These are phyloP conservation scores for Coleophoma cylindrospora DNA, from an alignment of 2,329 filamentous ascomycete species.

Conservation along the genomic window DNA sequence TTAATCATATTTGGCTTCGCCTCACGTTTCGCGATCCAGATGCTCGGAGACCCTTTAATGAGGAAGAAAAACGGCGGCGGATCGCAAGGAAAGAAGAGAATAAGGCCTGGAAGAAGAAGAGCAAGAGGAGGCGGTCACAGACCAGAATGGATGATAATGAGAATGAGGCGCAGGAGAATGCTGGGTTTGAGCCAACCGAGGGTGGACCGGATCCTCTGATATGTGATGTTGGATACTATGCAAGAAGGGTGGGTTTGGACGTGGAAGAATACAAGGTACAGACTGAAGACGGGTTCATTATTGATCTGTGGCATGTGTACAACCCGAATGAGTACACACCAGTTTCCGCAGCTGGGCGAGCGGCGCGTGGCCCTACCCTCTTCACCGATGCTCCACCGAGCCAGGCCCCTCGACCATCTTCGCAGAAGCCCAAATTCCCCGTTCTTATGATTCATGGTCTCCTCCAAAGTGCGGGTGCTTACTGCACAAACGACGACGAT, in stretches of 20 bases:
- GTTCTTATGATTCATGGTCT: constrained; percentile 85
- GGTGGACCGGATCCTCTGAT: constrained; percentile 74
- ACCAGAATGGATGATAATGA: constrained; percentile 25
- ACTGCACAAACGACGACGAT: constrained; percentile 84
- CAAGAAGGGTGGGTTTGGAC: constrained; percentile 79
- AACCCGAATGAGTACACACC: constrained; percentile 70
- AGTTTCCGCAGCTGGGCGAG: constrained; percentile 40
- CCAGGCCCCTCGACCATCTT: constrained; percentile 29
- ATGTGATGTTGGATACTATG: constrained; percentile 82
- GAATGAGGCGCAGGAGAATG: constrained; percentile 36
- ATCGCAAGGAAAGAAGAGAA: constrained; percentile 52
- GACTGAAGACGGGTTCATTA: constrained; percentile 90
- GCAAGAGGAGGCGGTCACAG: constrained; percentile 31
- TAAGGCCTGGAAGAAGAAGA: constrained; percentile 52
- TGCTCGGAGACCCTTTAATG: constrained; percentile 59
- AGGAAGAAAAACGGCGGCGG: constrained; percentile 63
- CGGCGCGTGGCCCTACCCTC: constrained; percentile 53
- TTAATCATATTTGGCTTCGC: constrained; percentile 43
- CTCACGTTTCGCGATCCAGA: constrained; percentile 57
- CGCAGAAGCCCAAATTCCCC: constrained; percentile 57
- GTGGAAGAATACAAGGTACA: constrained; percentile 79
- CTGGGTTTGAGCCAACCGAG: constrained; percentile 63
- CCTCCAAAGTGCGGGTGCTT: constrained; percentile 82
- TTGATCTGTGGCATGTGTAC: constrained; percentile 85
- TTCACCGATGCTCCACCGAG: constrained; percentile 44